A percentile compares a stretch with the other conserved stretches of the same genome.
These are phyloP conservation scores for Sarocladiaceae sp. DNA, from an alignment of 2,329 filamentous ascomycete species.

Conservation along the genomic window DNA sequence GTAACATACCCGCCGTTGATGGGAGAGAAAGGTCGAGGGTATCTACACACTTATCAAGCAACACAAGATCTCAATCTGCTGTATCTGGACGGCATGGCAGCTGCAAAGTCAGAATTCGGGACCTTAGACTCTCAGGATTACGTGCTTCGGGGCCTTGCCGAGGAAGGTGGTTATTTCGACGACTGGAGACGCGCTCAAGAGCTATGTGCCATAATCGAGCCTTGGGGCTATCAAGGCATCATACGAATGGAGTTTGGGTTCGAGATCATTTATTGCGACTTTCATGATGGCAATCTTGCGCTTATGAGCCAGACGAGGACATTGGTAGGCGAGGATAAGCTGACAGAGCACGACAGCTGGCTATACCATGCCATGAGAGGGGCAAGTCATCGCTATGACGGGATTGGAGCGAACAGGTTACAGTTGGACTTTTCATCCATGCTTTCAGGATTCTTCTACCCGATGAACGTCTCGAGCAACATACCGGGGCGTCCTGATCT, in stretches of 20 bases:
- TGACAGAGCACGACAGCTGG: constrained; percentile 18
- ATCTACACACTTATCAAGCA: constrained; percentile 61
- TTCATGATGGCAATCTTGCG: constrained; percentile 37
- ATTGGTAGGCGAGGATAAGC: constrained; percentile 12
- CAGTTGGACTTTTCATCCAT: constrained; percentile 42
- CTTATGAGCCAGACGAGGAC: constrained; percentile 26
- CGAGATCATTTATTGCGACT: constrained; percentile 64
- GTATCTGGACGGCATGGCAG: constrained; percentile 65
- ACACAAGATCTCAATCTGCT: constrained; percentile 52
- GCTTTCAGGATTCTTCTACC: constrained; percentile 45
- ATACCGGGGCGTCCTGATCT: constrained; percentile 25
- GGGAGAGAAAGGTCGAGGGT: constrained; percentile 37
- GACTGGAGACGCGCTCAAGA: constrained; percentile 47
- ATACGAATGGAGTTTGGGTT: constrained; percentile 65
- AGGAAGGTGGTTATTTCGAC: constrained; percentile 18
- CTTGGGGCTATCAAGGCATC: constrained; percentile 57
- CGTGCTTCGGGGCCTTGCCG: constrained; percentile 38
- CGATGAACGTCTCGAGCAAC: constrained; percentile 41
- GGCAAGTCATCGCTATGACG: constrained; percentile 37
- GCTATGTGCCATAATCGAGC: constrained; percentile 47
- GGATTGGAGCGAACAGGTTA: constrained; percentile 34
- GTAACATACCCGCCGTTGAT: constrained; percentile 8
- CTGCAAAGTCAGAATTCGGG: constrained; percentile 57
- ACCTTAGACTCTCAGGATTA: constrained; percentile 63
- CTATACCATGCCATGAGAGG: constrained; percentile 35